Percentiles rank a stretch among this genome's conserved stretches.
phyloP scores from a whole-genome alignment of 2,329 filamentous ascomycete genomes.

The Claviceps cyperi region DNA sequence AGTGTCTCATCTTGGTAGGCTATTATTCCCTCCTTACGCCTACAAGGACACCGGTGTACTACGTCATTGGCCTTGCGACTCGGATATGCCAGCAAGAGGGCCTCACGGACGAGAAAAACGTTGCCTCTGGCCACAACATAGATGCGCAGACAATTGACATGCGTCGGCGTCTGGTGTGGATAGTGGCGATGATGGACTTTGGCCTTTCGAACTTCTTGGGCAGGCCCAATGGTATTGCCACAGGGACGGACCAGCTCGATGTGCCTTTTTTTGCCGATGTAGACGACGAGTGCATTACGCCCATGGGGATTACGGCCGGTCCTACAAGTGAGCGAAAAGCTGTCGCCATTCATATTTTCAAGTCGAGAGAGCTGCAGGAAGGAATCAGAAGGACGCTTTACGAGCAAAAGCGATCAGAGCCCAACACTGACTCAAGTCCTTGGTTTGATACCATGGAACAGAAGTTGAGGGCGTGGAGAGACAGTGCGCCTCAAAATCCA shows the following conservation, averaged over 20 bases:
- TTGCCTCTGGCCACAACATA: slow-evolving; percentile 46
- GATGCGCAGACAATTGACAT: slow-evolving; percentile 74
- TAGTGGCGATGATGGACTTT: slow-evolving; percentile 74
- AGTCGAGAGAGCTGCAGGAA: slow-evolving; percentile 74
- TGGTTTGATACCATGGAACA: slow-evolving; percentile 75
- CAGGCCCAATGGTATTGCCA: slow-evolving; percentile 72
- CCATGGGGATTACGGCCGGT: slow-evolving; percentile 57
- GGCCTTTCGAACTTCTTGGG: slow-evolving; percentile 80
- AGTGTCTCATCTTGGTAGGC: slow-evolving; percentile 75
- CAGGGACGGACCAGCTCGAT: slow-evolving; percentile 67
- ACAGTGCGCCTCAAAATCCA: slow-evolving; percentile 56
- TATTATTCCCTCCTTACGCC: slow-evolving; percentile 89
- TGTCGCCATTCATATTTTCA: slow-evolving; percentile 84
- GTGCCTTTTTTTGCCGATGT: slow-evolving; percentile 73
- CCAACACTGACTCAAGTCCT: slow-evolving; percentile 64
- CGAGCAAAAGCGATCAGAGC: slow-evolving; percentile 64
- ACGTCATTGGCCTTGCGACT: slow-evolving; percentile 76
- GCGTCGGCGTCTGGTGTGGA: slow-evolving; percentile 79
- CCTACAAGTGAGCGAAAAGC: slow-evolving; percentile 70
- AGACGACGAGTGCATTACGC: slow-evolving; percentile 71
- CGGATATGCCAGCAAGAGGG: slow-evolving; percentile 82
- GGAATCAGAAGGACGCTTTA: slow-evolving; percentile 81
- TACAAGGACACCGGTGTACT: slow-evolving; percentile 83
- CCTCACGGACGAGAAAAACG: slow-evolving; percentile 77
- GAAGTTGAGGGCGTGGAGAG: slow-evolving; percentile 68